Conservation (phyloP, 2,329 filamentous ascomycete species). For the Myriangium duriaei region DNA sequence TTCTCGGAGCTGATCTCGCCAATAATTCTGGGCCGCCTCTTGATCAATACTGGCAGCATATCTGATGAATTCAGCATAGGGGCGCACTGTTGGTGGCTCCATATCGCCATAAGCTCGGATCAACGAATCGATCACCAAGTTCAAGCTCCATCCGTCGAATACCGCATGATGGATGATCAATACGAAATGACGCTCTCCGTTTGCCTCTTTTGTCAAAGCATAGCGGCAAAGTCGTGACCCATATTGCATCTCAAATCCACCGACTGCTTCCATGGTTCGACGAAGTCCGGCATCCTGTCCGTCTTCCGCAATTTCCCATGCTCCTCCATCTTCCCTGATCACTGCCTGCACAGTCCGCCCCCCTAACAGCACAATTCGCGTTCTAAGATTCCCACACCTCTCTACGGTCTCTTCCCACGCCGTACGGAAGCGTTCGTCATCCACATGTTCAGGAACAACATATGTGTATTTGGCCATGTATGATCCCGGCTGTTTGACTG, state of each 20-base stretch:
- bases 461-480: background rate
- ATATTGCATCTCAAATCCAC: background rate
- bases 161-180: conserved; percentile 26
- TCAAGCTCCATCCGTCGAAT: conserved; percentile 17
- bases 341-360: background rate
- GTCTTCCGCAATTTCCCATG: background rate
- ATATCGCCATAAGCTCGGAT: background rate
- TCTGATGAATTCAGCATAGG: background rate
- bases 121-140: background rate
- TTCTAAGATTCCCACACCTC: background rate
- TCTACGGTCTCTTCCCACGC: background rate
- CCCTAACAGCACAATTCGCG: background rate
- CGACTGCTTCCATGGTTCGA: background rate
- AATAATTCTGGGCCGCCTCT: background rate
- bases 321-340: background rate
- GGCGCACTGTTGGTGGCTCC: background rate
- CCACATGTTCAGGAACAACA: background rate
- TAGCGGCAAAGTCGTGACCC: background rate
- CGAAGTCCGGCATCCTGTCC: background rate
- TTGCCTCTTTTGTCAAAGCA: background rate
- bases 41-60: background rate
- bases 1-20: background rate
- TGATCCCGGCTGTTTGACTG: background rate
- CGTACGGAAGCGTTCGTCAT: background rate
- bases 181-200: conserved; percentile 17